phyloP scores from a whole-genome alignment of 805 yeast species.

The Yarrowia sp. region DNA sequence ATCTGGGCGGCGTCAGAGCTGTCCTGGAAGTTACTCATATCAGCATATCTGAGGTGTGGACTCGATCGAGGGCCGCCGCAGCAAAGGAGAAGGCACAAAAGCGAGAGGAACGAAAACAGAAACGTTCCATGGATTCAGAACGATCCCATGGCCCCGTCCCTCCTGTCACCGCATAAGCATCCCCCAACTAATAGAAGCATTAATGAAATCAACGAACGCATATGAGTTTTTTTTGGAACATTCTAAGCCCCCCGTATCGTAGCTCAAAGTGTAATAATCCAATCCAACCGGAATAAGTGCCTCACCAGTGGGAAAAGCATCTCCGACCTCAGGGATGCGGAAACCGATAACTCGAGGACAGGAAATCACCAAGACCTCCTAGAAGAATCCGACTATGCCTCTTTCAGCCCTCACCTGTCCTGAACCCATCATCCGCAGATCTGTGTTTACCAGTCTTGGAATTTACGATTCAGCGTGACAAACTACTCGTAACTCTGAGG shows the following conservation, averaged over 20 bases:
- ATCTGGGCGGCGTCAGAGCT: conserved; percentile 18
- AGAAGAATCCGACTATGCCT: neutral
- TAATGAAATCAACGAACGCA: conserved; percentile 20
- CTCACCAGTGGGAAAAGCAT: neutral
- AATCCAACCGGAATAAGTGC: neutral
- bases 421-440: neutral
- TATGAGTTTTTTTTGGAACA: conserved; percentile 3
- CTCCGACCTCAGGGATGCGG: too few relatives aligned
- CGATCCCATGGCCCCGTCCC: conserved; percentile 4
- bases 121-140: neutral
- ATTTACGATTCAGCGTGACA: neutral
- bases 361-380: neutral
- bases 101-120: conserved; percentile 14
- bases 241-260: neutral
- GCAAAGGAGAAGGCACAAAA: conserved; percentile 8
- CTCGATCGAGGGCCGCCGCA: conserved; percentile 20
- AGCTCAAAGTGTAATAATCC: neutral
- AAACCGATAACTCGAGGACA: neutral
- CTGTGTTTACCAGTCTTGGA: neutral
- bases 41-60: conserved; percentile 19
- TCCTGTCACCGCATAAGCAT: conserved; percentile 22
- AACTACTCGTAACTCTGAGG: neutral
- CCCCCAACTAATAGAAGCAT: conserved; percentile 20
- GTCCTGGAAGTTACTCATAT: conserved; percentile 21
- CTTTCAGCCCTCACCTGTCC: neutral